Evolutionary conservation across 129 eudicot species (phyloP).

Genomic region (Ambrosia artemisiifolia): DNA sequence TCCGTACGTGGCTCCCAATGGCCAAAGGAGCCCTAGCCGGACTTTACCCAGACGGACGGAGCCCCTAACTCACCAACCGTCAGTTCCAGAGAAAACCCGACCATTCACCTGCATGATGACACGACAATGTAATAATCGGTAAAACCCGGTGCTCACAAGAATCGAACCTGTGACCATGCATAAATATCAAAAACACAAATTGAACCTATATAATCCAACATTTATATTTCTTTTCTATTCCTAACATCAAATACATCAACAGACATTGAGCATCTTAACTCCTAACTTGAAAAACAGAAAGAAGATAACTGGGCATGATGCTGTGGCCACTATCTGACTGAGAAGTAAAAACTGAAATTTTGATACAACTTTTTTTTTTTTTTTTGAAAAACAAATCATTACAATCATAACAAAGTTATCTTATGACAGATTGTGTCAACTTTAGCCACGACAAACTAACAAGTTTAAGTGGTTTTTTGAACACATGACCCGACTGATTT

Average conservation of each 20-base stretch:
- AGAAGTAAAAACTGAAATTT: not conserved
- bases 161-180: no score
- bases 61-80: no score
- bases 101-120: no score
- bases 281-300: not conserved
- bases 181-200: no score
- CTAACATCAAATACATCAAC: constrained; percentile 16
- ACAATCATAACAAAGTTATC: not conserved
- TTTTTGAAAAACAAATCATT: not conserved
- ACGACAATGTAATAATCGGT: no score
- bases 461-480: constrained; percentile 30
- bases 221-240: no score
- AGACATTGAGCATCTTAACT: constrained; percentile 7
- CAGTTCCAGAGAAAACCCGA: no score
- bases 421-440: not conserved
- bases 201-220: no score
- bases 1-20: no score
- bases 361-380: not conserved
- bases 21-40: no score
- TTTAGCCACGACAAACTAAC: not conserved
- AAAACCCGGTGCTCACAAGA: no score
- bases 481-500: constrained; percentile 60
- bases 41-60: no score
- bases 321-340: not conserved
- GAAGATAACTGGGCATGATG: constrained; percentile 3